These are phyloP conservation scores for Arxiozyma telluris DNA, from an alignment of 1,139 yeast species.

Conservation along the genomic window DNA sequence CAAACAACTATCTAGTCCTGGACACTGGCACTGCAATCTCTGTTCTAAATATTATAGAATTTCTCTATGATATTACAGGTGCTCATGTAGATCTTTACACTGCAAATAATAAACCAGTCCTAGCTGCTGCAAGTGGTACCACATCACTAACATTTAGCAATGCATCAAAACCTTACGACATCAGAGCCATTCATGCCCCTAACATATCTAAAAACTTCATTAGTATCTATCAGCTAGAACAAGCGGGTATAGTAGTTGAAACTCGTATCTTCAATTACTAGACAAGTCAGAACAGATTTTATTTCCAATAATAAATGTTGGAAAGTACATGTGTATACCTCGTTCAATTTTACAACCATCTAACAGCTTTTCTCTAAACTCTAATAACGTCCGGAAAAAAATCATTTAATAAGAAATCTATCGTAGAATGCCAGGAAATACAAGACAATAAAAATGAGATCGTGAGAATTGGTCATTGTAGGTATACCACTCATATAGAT, in stretches of 20 bases:
- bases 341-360: background rate
- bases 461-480: too few relatives aligned
- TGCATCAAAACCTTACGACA: background rate
- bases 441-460: too few relatives aligned
- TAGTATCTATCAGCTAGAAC: background rate
- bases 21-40: background rate
- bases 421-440: too few relatives aligned
- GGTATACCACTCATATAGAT: too few relatives aligned
- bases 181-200: background rate
- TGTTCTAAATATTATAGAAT: too few relatives aligned
- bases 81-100: background rate
- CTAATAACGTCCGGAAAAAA: too few relatives aligned
- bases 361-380: too few relatives aligned
- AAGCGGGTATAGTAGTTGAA: background rate
- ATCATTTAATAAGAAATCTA: too few relatives aligned
- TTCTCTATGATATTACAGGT: too few relatives aligned
- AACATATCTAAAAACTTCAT: background rate
- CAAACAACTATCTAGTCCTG: background rate
- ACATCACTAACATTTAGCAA: too few relatives aligned
- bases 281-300: background rate
- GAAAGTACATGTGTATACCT: background rate
- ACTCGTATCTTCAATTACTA: background rate
- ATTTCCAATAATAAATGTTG: background rate
- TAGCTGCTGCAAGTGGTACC: background rate
- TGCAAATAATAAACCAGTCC: background rate